Evolutionary conservation across 306 rosid species (phyloP).

Genomic region (Prunus armeniaca): DNA sequence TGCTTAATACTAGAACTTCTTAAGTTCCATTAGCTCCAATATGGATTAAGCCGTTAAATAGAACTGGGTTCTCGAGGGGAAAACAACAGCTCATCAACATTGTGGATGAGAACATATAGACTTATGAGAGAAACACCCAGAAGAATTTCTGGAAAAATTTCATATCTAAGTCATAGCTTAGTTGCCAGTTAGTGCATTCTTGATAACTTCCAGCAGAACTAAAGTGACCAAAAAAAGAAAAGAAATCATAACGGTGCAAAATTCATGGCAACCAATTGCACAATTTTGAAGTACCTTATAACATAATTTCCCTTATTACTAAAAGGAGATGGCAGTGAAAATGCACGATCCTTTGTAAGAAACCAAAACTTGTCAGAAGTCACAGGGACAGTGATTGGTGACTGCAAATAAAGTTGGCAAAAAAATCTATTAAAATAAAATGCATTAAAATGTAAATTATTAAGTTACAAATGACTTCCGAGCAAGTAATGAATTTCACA

Average conservation of each 20-base stretch:
- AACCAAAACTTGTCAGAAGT: slow-evolving; percentile 88
- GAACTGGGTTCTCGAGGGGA: neutral
- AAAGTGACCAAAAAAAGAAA: neutral
- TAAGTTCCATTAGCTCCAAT: slow-evolving; percentile 14
- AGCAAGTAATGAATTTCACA: neutral
- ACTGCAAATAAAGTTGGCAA: slow-evolving; percentile 47
- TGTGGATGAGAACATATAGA: neutral
- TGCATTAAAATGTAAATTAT: neutral
- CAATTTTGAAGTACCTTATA: slow-evolving; percentile 54
- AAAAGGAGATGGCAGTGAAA: slow-evolving; percentile 81
- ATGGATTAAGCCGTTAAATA: slow-evolving; percentile 8
- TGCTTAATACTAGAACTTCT: neutral
- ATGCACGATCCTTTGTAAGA: slow-evolving; percentile 72
- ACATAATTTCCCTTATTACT: slow-evolving; percentile 79
- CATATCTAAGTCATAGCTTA: neutral
- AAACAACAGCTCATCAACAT: slow-evolving; percentile 1
- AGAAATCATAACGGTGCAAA: neutral
- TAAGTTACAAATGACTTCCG: neutral
- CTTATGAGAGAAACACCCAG: slow-evolving; percentile 2
- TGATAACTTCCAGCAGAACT: slow-evolving; percentile 13
- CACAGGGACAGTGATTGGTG: slow-evolving; percentile 77
- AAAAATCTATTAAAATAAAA: neutral
- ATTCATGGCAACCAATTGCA: neutral
- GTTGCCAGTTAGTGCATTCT: slow-evolving; percentile 1
- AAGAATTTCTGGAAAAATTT: slow-evolving; percentile 11